Evolutionary conservation across 1,284 basidiomycete genomes (phyloP).

Genomic region (Puccinia hordei): DNA sequence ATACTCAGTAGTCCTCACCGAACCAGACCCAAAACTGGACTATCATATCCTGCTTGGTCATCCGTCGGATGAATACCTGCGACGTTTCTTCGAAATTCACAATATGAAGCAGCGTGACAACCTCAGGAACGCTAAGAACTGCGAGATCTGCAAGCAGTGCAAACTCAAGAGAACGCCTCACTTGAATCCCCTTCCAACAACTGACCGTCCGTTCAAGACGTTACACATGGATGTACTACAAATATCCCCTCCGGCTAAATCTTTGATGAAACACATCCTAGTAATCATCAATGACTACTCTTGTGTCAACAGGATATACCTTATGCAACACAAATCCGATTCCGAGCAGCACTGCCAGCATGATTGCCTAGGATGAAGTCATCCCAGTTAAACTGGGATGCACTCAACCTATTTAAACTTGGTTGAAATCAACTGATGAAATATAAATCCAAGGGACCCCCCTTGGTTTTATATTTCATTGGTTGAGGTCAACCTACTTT

Average conservation of each 20-base stretch:
- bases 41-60: no score
- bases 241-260: not conserved
- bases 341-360: no score
- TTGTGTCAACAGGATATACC: no score
- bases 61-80: not conserved
- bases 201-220: not conserved
- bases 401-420: no score
- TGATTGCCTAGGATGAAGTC: no score
- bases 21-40: not conserved
- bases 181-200: not conserved
- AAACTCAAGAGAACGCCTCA: slow-evolving; percentile 1
- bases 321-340: not conserved
- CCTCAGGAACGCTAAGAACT: not conserved
- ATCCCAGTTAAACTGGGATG: no score
- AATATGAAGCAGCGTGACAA: not conserved
- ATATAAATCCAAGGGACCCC: no score
- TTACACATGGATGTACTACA: no score
- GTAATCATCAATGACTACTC: slow-evolving; percentile 18
- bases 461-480: no score
- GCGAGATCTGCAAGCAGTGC: not conserved
- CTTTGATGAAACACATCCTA: not conserved
- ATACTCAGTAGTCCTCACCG: not conserved
- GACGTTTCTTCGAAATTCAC: not conserved
- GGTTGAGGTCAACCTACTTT: no score
- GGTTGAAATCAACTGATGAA: no score